phyloP scores from a whole-genome alignment of 768 basidiomycete genomes.

The Kwoniella heveanensis region DNA sequence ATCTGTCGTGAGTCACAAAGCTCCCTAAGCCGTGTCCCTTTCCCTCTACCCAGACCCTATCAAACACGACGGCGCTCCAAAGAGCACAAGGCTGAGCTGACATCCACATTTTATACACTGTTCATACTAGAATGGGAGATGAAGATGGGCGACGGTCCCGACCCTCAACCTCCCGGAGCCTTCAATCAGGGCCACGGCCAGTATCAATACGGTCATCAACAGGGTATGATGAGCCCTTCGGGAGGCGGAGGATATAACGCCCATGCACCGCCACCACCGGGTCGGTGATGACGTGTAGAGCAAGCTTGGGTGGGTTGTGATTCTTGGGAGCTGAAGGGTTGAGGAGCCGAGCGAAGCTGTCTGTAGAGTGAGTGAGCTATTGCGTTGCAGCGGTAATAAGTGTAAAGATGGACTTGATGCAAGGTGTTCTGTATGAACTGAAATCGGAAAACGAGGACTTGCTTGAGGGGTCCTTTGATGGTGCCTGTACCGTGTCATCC shows the following conservation, averaged over 20 bases:
- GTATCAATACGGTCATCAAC: slow-evolving; percentile 4
- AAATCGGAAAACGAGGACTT: neutral
- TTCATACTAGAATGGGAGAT: slow-evolving; percentile 45
- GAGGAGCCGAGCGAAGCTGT: neutral
- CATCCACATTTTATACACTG: neutral
- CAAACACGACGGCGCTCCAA: too few relatives aligned
- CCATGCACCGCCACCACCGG: slow-evolving; percentile 29
- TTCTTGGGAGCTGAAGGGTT: too few relatives aligned
- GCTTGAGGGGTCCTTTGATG: neutral
- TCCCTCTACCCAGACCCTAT: too few relatives aligned
- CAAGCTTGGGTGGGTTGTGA: too few relatives aligned
- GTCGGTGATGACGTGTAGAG: too few relatives aligned
- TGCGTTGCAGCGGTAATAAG: too few relatives aligned
- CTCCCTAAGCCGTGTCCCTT: too few relatives aligned
- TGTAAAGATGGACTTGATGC: too few relatives aligned
- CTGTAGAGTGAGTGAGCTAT: neutral
- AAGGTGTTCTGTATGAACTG: too few relatives aligned
- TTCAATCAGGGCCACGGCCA: slow-evolving; percentile 14
- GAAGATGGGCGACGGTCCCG: slow-evolving; percentile 45
- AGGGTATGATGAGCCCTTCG: neutral
- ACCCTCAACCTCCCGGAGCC: slow-evolving; percentile 46
- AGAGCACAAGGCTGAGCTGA: neutral
- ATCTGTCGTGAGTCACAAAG: slow-evolving; percentile 49
- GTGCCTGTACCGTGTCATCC: neutral
- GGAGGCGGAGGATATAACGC: slow-evolving; percentile 7